Evolutionary conservation across 1,284 basidiomycete genomes (phyloP), one percentile per base, ranked within the genome.

Genomic region (Naganishia sp.): DNA sequence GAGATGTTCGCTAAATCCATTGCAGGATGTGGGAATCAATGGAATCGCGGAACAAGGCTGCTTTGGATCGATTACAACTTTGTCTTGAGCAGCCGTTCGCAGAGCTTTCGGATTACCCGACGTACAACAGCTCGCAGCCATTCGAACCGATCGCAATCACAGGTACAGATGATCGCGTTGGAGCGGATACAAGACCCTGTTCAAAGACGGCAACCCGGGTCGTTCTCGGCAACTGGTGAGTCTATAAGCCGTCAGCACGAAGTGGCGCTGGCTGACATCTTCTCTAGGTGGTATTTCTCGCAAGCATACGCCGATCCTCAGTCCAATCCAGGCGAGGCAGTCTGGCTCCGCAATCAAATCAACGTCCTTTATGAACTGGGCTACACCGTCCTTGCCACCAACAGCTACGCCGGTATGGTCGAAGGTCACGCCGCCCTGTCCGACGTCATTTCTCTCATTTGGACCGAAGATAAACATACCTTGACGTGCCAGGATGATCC

Each of bases 401-500:
- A 66, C 28, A 31, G 25, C 32, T 68, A 68, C 32, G 17, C 42
- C 10, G 60, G 54, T 23, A 63, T 68, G 64, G 42, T 68, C 31
- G 17, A 45, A 18, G 53, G 35, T 3, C 55, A 65, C 53, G 61
- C 50, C 15, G 55, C 60, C 0, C 52, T 68, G 41, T 64, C 67
- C 13, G 64, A 66, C 32, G 58, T 66, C 39, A 65, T 65, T 43
- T 71, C 70, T 11, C 42, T 70, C 9, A 63, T 76, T 31, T 76
- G 75, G 74, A 70, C 68, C 42, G 65, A 67, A 28, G 73, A 75
- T 18, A 35, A 69, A 10, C 68, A 73, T 21, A 69, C 67, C 9
- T 68, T 76, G 21, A 67, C 73, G 3, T 79, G 78, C 64, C 57
- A 75, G 10, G 73, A 71, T 25, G 76, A 79, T 60, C 77, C 78